Conservation (phyloP, 2,329 filamentous ascomycete species). For the Gnomoniopsis sp. region DNA sequence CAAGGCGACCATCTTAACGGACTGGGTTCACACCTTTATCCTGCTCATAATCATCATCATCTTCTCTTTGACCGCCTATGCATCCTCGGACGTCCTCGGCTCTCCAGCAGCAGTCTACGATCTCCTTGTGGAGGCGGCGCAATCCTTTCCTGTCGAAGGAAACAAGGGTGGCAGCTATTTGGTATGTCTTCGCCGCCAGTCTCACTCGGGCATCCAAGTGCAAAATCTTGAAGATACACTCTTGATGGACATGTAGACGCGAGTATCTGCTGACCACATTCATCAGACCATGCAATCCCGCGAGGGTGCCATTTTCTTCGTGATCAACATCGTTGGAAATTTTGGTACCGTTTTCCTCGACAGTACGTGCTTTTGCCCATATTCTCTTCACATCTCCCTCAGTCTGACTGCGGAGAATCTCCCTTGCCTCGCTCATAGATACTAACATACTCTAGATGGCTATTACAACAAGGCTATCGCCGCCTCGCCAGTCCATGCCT, state of each 20-base stretch:
- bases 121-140: constrained; percentile 65
- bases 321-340: constrained; percentile 82
- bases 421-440: too few species aligned
- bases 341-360: constrained; percentile 79
- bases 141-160: constrained; percentile 70
- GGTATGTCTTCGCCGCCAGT: neutral
- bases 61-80: constrained; percentile 80
- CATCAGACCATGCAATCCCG: constrained; percentile 69
- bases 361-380: neutral
- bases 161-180: constrained; percentile 81
- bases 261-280: neutral
- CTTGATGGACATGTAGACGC: neutral
- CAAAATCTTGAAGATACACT: neutral
- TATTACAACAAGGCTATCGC: constrained; percentile 96
- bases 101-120: constrained; percentile 78
- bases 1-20: constrained; percentile 83
- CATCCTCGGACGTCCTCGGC: constrained; percentile 67
- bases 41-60: constrained; percentile 81
- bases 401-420: neutral
- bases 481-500: constrained; percentile 76
- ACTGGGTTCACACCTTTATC: constrained; percentile 83
- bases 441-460: constrained; percentile 61
- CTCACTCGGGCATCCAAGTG: neutral
- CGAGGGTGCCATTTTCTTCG: constrained; percentile 83
- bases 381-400: neutral